phyloP scores from a whole-genome alignment of 2,329 filamentous ascomycete genomes.

The Mycosphaerella arachidis region DNA sequence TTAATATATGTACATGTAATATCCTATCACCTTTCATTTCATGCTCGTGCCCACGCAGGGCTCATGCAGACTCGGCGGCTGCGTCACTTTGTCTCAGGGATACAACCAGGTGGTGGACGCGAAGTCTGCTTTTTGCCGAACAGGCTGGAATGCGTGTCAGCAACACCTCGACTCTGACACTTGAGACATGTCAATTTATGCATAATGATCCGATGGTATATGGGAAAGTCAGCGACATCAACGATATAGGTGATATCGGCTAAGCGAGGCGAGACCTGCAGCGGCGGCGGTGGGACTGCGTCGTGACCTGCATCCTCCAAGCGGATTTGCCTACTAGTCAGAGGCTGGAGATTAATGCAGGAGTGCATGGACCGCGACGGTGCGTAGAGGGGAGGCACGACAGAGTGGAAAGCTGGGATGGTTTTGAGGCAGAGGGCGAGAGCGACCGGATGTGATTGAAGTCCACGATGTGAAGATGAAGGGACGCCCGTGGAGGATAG shows the following conservation, averaged over 20 bases:
- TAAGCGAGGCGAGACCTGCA: not conserved
- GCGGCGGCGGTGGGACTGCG: not conserved
- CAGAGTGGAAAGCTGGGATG: not conserved
- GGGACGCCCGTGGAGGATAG: not conserved
- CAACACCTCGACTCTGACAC: not conserved
- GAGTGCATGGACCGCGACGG: not conserved
- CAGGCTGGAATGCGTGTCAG: not conserved
- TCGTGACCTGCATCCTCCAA: not conserved
- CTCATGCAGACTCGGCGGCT: not conserved
- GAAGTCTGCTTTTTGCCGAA: not conserved
- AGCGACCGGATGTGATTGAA: not conserved
- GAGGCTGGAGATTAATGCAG: not conserved
- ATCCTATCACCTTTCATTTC: no score
- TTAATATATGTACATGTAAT: not conserved
- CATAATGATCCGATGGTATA: not conserved
- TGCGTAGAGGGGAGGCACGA: not conserved
- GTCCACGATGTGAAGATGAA: not conserved
- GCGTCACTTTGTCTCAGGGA: not conserved
- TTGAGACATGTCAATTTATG: not conserved
- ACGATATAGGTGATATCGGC: not conserved
- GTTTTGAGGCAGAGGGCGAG: not conserved
- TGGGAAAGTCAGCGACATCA: not conserved
- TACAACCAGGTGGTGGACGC: not conserved
- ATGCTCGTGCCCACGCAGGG: not conserved
- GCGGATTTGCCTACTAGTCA: not conserved